Base-by-base conservation (phyloP, 1,139 yeast genomes). In the Hyphopichia khmerensis region DNA sequence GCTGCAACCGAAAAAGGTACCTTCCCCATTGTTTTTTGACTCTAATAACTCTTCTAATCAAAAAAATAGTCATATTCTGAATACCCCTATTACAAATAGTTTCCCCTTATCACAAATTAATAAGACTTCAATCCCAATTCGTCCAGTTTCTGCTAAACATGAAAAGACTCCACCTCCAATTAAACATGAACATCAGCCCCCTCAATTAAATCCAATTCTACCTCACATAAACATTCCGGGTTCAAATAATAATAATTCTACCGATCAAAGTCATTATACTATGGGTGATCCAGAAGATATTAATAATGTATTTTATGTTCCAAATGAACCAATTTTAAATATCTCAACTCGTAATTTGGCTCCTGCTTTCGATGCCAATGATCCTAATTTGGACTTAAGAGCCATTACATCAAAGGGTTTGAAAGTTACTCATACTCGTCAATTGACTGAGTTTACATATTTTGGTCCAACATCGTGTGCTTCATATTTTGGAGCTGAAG, bases 391-490 rank as follows among this genome's bases (percentile, higher is more conserved):
- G 11, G 38, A 40, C 7, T 6, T n/a, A 14, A 30, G 15, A 9
- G 29, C 19, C 2, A 15, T 27, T 21, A 27, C 35, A 7, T 21
- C 23, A 33, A 43, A 40, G 21, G 47, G 48, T 8, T 26, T 43
- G 15, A 39, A 32, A 19, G 39, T 40, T 8, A 38, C 43, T n/a
- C 34, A 16, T 2, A 39, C 16, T 29, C n/a, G 38, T 10, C 15
- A 19, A 17, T 39, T 40, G 21, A 43, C 41, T 36, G 40, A 37
- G 6, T 44, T 27, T 35, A 39, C 42, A 14, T 42, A 46, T 35
- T 41, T 47, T 19, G 52, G 52, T 4, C 40, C 48, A 7, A 42
- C 49, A 6, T 35, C 52, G 6, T 44, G 43, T 27, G 40, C 40
- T 24, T 39, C 43, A 2, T 44, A 44, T 32, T 47, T 50, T 34